Evolutionary conservation across 257 asterid genomes (phyloP).

Genomic region (Scutellaria baicalensis): DNA sequence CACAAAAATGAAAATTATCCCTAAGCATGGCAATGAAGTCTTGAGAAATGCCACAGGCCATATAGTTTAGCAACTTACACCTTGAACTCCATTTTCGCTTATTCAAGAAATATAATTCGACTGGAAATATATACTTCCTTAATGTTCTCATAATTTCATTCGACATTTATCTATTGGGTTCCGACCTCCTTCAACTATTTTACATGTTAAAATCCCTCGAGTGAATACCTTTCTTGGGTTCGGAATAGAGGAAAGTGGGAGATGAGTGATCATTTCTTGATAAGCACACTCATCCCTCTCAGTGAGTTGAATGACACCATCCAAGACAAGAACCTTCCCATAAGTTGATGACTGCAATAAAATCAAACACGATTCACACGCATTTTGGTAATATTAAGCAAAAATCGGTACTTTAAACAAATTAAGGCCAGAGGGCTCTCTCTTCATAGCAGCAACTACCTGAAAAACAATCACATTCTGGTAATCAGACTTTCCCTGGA

Average conservation of each 20-base stretch:
- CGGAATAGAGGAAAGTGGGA: constrained; percentile 88
- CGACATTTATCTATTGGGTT: not conserved
- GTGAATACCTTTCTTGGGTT: constrained; percentile 72
- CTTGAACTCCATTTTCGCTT: not conserved
- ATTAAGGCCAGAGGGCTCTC: not conserved
- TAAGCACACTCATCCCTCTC: constrained; percentile 99
- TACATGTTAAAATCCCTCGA: constrained; percentile 14
- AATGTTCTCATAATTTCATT: not conserved
- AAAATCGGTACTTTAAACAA: not conserved
- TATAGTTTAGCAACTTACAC: not conserved
- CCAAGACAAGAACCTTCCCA: constrained; percentile 96
- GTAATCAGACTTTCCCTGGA: constrained; percentile 85
- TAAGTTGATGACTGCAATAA: constrained; percentile 74
- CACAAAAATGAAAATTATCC: not conserved
- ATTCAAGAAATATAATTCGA: not conserved
- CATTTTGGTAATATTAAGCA: constrained; percentile 7
- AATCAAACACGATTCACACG: constrained; percentile 24
- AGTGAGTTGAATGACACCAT: constrained; percentile 93
- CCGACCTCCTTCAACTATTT: not conserved
- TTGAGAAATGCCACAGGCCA: not conserved
- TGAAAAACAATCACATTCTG: constrained; percentile 91
- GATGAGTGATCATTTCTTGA: constrained; percentile 95
- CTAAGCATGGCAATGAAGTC: not conserved
- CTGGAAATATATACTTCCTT: not conserved
- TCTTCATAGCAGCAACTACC: constrained; percentile 55